Percentiles rank a stretch among this genome's conserved stretches.
phyloP scores from a whole-genome alignment of 805 yeast species.

The Candida wancherniae region DNA sequence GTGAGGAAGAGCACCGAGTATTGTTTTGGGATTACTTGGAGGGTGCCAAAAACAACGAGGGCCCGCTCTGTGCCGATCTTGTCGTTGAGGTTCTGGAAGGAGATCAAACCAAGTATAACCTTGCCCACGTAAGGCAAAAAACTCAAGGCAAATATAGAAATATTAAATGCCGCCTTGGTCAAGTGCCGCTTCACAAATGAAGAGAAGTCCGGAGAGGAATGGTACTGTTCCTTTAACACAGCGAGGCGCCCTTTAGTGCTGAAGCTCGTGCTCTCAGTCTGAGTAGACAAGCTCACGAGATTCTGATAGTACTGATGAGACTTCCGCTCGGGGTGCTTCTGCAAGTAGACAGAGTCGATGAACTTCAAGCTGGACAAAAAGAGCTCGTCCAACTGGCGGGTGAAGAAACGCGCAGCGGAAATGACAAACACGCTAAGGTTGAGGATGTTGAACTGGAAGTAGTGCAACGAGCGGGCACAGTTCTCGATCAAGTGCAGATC shows the following conservation, averaged over 20 bases:
- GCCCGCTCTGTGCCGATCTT: constrained; percentile 47
- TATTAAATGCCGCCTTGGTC: constrained; percentile 20
- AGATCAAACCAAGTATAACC: constrained; percentile 36
- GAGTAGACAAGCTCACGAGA: constrained; percentile 12
- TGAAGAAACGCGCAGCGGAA: constrained; percentile 30
- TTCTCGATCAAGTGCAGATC: constrained; percentile 6
- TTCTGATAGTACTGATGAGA: constrained; percentile 12
- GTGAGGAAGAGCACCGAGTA: constrained; percentile 35
- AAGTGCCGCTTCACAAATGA: constrained; percentile 16
- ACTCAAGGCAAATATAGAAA: constrained; percentile 30
- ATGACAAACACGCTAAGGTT: constrained; percentile 38
- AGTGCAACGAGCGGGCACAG: constrained; percentile 16
- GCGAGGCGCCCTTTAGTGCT: neutral
- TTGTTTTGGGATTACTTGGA: constrained; percentile 32
- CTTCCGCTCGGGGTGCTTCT: constrained; percentile 34
- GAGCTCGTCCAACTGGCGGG: constrained; percentile 36
- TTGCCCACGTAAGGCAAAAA: constrained; percentile 40
- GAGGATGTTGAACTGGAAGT: constrained; percentile 34
- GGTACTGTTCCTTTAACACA: constrained; percentile 9
- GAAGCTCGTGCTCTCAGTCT: constrained; percentile 1
- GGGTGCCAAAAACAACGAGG: constrained; percentile 27
- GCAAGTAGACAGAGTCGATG: constrained; percentile 25
- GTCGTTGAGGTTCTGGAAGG: constrained; percentile 41
- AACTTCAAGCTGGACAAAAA: constrained; percentile 35
- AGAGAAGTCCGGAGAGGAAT: constrained; percentile 18